Evolutionary conservation across 2,329 filamentous ascomycete genomes (phyloP).

Genomic region (Kalmusia sp.): DNA sequence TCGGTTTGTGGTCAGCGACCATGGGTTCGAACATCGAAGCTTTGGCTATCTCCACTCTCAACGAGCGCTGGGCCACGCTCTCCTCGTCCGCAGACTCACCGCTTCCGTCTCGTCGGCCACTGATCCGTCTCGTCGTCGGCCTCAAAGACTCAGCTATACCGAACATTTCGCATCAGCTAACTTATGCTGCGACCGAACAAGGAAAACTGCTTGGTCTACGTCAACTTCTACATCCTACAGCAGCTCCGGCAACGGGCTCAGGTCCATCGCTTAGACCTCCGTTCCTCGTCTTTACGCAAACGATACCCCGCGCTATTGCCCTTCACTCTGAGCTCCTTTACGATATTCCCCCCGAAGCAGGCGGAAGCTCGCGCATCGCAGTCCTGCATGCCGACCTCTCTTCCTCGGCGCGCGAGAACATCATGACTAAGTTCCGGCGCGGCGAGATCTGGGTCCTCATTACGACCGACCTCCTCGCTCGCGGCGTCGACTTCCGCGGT

Average conservation of each 20-base stretch:
- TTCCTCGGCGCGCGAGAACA: constrained; percentile 74
- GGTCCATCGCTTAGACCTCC: constrained; percentile 74
- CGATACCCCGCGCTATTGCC: constrained; percentile 86
- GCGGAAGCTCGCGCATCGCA: constrained; percentile 82
- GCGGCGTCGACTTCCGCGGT: constrained; percentile 92
- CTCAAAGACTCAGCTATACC: constrained; percentile 95
- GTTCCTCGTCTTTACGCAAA: constrained; percentile 95
- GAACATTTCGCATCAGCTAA: constrained; percentile 86
- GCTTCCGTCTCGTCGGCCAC: constrained; percentile 49
- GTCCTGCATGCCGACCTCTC: constrained; percentile 89
- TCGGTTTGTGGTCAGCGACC: constrained; percentile 93
- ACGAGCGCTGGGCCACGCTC: constrained; percentile 43
- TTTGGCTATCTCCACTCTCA: constrained; percentile 70
- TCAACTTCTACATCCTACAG: constrained; percentile 81
- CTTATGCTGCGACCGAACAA: constrained; percentile 90
- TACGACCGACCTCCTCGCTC: constrained; percentile 90
- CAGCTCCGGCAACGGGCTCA: constrained; percentile 59
- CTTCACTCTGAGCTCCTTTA: constrained; percentile 90
- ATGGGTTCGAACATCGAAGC: constrained; percentile 94
- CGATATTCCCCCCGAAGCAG: constrained; percentile 89
- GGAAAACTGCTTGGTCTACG: constrained; percentile 92
- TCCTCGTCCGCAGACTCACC: constrained; percentile 47
- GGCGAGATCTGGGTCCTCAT: constrained; percentile 97
- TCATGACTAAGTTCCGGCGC: constrained; percentile 89
- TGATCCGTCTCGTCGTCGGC: constrained; percentile 90